Evolutionary conservation across 805 yeast genomes (phyloP).

Genomic region (Blastobotrys peoriensis): DNA sequence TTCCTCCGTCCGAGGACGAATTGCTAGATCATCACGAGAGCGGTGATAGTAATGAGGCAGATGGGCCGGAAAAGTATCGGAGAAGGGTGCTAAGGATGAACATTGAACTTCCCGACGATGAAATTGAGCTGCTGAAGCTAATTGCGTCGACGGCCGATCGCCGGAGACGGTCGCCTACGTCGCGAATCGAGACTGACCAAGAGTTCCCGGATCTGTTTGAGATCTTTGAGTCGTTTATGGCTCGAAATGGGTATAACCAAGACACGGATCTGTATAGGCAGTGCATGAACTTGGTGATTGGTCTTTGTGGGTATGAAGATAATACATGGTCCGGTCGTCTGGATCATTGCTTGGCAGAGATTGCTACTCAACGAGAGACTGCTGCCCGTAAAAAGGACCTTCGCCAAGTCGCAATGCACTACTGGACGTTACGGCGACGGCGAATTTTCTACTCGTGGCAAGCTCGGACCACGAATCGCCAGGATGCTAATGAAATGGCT

Average conservation of each 20-base stretch:
- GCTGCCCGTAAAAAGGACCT: constrained; percentile 1
- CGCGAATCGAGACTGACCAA: not conserved
- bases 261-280: constrained; percentile 11
- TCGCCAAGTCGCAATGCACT: constrained; percentile 1
- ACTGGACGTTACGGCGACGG: constrained; percentile 1
- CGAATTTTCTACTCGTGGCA: not conserved
- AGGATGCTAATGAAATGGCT: constrained; percentile 4
- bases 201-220: constrained; percentile 16
- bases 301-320: constrained; percentile 13
- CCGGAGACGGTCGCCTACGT: not conserved
- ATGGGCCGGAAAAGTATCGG: too few species aligned
- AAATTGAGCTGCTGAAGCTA: constrained; percentile 14
- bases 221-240: constrained; percentile 12
- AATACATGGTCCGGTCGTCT: constrained; percentile 17
- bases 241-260: constrained; percentile 10
- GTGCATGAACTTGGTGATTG: constrained; percentile 15
- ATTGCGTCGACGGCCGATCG: constrained; percentile 18
- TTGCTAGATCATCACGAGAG: too few species aligned
- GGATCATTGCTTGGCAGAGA: constrained; percentile 11
- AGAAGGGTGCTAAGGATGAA: not conserved
- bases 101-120: constrained; percentile 8
- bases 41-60: too few species aligned
- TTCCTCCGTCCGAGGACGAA: too few species aligned
- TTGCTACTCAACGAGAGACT: constrained; percentile 5
- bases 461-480: not conserved